These are phyloP conservation scores for Starmera amethionina DNA, from an alignment of 805 yeast species.

Conservation along the genomic window DNA sequence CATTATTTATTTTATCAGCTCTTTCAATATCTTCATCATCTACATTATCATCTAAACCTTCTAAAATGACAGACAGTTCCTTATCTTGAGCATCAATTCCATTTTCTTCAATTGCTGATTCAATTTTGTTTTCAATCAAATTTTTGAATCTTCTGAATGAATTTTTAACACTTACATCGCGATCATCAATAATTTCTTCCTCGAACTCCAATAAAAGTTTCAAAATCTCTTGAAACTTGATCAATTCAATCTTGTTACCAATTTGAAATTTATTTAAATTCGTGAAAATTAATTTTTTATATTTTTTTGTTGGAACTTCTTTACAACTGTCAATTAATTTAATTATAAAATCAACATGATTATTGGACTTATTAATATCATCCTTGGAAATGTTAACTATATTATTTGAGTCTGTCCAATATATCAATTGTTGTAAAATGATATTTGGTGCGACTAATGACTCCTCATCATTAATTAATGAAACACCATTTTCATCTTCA, in stretches of 20 bases:
- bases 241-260: slow-evolving; percentile 21
- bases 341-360: slow-evolving; percentile 47
- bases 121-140: slow-evolving; percentile 11
- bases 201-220: slow-evolving; percentile 20
- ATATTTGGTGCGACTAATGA: slow-evolving; percentile 31
- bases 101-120: slow-evolving; percentile 10
- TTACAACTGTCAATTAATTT: slow-evolving; percentile 44
- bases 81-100: slow-evolving; percentile 12
- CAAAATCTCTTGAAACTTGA: slow-evolving; percentile 16
- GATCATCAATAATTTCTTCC: slow-evolving; percentile 18
- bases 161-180: slow-evolving; percentile 25
- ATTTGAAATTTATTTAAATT: slow-evolving; percentile 40
- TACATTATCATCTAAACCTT: slow-evolving; percentile 13
- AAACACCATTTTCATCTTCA: slow-evolving; percentile 23
- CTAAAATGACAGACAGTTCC: slow-evolving; percentile 18
- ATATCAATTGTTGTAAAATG: slow-evolving; percentile 60
- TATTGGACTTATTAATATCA: slow-evolving; percentile 29
- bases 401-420: slow-evolving; percentile 79
- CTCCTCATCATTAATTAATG: slow-evolving; percentile 11
- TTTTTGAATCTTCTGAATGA: slow-evolving; percentile 22
- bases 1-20: slow-evolving; percentile 14
- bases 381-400: slow-evolving; percentile 40
- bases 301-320: slow-evolving; percentile 37
- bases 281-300: slow-evolving; percentile 41
- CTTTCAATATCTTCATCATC: slow-evolving; percentile 6